Percentiles rank a stretch among this genome's conserved stretches.
These are phyloP conservation scores for Pilobolus umbonatus DNA, from an alignment of 192 early-diverging fungal species.

Conservation along the genomic window DNA sequence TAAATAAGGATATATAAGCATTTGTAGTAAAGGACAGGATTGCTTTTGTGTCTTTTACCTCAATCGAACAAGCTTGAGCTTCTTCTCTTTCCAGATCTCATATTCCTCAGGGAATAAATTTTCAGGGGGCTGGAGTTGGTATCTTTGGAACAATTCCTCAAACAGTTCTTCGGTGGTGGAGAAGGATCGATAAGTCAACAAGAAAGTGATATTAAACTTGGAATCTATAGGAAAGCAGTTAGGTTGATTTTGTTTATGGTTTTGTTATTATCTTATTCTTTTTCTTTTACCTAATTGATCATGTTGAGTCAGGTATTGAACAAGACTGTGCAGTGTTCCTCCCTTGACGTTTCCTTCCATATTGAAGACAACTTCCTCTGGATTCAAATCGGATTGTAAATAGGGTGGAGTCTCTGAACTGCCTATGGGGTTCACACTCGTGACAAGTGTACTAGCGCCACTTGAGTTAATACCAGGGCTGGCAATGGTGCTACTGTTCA, in stretches of 20 bases:
- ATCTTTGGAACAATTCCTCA: conserved; percentile 71
- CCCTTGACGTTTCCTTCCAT: conserved; percentile 79
- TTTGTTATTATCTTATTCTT: conserved; percentile 1
- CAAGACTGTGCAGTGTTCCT: conserved; percentile 69
- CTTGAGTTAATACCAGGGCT: too few species aligned
- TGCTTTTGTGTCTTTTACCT: conserved; percentile 33
- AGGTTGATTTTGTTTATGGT: neutral
- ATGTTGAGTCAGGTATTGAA: conserved; percentile 79
- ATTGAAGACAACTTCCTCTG: conserved; percentile 65
- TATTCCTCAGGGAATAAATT: conserved; percentile 64
- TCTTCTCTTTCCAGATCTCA: conserved; percentile 78
- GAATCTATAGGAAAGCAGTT: conserved; percentile 45
- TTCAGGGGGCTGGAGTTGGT: conserved; percentile 62
- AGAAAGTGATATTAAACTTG: conserved; percentile 78
- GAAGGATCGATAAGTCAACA: conserved; percentile 91
- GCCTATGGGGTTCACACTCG: neutral
- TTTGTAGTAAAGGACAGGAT: neutral
- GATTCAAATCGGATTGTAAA: conserved; percentile 56
- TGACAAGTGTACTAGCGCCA: too few species aligned
- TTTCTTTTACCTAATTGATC: conserved; percentile 48
- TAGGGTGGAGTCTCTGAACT: conserved; percentile 53
- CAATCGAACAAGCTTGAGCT: conserved; percentile 79
- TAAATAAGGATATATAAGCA: neutral
- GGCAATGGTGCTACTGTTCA: neutral
- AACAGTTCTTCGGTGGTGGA: conserved; percentile 76